Percentiles rank a stretch among this genome's conserved stretches.
Conservation (phyloP, 768 basidiomycete genomes). For the Lyophyllum decastes region DNA sequence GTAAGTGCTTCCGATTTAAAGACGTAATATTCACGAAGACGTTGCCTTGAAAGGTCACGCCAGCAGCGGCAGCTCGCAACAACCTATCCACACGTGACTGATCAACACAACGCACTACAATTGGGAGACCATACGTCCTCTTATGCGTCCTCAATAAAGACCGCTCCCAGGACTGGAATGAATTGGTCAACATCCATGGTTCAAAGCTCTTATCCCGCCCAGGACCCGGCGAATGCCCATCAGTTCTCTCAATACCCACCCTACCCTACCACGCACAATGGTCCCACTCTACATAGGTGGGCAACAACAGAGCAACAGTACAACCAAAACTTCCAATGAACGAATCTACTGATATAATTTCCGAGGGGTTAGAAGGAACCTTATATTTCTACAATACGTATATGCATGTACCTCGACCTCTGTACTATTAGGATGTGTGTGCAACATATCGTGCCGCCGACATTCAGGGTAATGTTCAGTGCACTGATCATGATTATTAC, state of each 20-base stretch:
- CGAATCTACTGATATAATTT: background rate
- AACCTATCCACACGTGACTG: background rate
- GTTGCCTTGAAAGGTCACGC: conserved; percentile 6
- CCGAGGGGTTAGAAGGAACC: background rate
- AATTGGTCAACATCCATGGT: background rate
- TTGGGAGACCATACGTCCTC: background rate
- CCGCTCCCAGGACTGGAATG: background rate
- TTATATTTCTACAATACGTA: conserved; percentile 6
- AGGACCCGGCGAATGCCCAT: conserved; percentile 14
- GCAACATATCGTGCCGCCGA: background rate
- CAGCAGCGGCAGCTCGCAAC: background rate
- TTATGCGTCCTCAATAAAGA: background rate
- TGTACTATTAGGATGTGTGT: conserved; percentile 1
- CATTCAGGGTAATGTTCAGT: background rate
- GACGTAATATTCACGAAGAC: too few species aligned
- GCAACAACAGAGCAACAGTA: conserved; percentile 25
- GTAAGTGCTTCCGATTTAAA: conserved; percentile 16
- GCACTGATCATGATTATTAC: too few species aligned
- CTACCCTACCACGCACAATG: conserved; percentile 1
- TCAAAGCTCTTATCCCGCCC: conserved; percentile 1
- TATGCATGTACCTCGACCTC: background rate
- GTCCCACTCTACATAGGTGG: conserved; percentile 16
- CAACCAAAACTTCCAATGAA: conserved; percentile 14
- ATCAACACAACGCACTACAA: background rate
- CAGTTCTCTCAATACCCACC: conserved; percentile 19